phyloP scores from a whole-genome alignment of 2,329 filamentous ascomycete species.

The Fusarium nodosum region DNA sequence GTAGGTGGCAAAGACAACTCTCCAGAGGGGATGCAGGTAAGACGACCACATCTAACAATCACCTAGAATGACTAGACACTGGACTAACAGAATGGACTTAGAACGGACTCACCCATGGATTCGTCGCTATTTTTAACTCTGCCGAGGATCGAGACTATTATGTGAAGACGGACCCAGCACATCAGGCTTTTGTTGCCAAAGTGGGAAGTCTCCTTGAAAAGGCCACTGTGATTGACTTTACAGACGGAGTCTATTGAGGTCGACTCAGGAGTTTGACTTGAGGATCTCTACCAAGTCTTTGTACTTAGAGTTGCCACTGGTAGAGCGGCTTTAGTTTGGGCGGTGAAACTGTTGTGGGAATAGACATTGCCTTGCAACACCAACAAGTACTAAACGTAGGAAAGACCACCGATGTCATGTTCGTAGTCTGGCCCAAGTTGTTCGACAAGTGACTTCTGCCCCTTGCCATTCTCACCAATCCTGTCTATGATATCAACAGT shows the following conservation, averaged over 20 bases:
- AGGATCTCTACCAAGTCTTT: not conserved
- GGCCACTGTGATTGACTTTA: slow-evolving; percentile 72
- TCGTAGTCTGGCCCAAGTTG: no score
- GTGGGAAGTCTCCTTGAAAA: slow-evolving; percentile 64
- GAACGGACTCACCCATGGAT: slow-evolving; percentile 76
- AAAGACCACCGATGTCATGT: not conserved
- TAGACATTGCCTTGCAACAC: no score
- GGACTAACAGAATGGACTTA: slow-evolving; percentile 45
- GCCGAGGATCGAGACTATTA: slow-evolving; percentile 78
- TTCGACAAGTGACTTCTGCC: no score
- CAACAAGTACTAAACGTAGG: not conserved
- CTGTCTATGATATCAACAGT: not conserved
- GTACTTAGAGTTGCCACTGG: not conserved
- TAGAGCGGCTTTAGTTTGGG: no score
- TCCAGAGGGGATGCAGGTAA: slow-evolving; percentile 24
- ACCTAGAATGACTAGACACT: accelerated
- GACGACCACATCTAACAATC: accelerated
- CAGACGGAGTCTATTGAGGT: slow-evolving; percentile 57
- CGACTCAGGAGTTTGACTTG: not conserved
- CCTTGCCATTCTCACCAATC: not conserved
- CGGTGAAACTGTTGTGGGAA: not conserved
- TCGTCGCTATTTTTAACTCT: slow-evolving; percentile 75
- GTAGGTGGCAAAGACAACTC: slow-evolving; percentile 27
- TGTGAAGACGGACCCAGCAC: slow-evolving; percentile 72
- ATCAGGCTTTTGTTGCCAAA: slow-evolving; percentile 70